phyloP scores from a whole-genome alignment of 345 rosid species.

The Garcia nutans region DNA sequence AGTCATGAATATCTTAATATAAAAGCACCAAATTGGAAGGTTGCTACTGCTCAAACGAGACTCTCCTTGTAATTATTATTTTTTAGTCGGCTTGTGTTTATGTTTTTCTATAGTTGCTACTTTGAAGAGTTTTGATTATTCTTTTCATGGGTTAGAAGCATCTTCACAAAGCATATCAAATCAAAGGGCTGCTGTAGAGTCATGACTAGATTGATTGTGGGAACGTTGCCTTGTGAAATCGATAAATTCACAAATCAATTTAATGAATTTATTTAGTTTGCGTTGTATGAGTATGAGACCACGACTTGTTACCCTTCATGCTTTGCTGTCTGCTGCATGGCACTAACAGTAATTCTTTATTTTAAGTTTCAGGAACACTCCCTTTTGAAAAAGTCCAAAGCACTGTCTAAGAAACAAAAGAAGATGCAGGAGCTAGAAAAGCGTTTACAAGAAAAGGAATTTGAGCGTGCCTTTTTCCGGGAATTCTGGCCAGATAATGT shows the following conservation, averaged over 20 bases:
- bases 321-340: not conserved
- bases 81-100: not conserved
- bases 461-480: conserved; percentile 69
- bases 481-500: conserved; percentile 98
- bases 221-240: not conserved
- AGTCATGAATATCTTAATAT: not conserved
- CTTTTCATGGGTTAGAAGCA: too few relatives aligned
- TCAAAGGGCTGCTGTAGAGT: too few relatives aligned
- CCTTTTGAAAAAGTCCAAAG: conserved; percentile 46
- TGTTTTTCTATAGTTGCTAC: not conserved
- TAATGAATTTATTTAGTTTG: not conserved
- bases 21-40: not conserved
- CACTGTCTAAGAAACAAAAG: conserved; percentile 62
- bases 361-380: conserved; percentile 44
- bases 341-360: not conserved
- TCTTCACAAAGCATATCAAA: too few relatives aligned
- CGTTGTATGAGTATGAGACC: not conserved
- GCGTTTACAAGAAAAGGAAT: conserved; percentile 63
- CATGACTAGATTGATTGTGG: too few relatives aligned
- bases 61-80: too few relatives aligned
- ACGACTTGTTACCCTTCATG: not conserved
- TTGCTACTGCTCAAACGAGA: too few relatives aligned
- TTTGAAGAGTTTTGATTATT: not conserved
- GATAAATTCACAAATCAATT: not conserved
- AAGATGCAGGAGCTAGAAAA: conserved; percentile 70